Evolutionary conservation across 805 yeast genomes (phyloP), one percentile per base, ranked within the genome.

Genomic region (Pichia ethanolica): DNA sequence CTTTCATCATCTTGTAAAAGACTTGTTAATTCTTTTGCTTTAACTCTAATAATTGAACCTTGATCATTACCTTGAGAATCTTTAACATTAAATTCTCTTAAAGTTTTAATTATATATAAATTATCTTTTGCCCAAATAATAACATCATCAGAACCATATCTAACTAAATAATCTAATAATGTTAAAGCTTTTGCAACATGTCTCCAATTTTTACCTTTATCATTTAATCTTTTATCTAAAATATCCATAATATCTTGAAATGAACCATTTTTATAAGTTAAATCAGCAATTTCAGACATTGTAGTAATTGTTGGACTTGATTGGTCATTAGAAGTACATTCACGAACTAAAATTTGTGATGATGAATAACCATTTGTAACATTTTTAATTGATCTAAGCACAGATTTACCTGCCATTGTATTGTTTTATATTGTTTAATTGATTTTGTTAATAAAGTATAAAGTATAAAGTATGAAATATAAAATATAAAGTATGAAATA

Each of bases 161-260:
- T 79, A 20, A 90, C 89, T 50, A 90, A 72, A 67, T 83, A 91
- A 60, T 90, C 97, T 57, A 91, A 74, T n/a, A 91, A 82, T 2
- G 95, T 85, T 53, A 91, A 73, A 1, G 96, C 83, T 67, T 91
- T 93, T 54, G 95, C 90, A 45, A 91, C 90, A 65, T 91, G 99
- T 56, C 96, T 78, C 97, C 97, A 91, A 69, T 91, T 86, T 66
- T 89, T 90, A 53, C 98, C 98, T 71, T 90, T 90, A 64, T 91
- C 98, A 62, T 91, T 91, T 56, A 91, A 71, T 55, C 99, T 78
- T 56, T 89, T 80, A 69, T 91, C 97, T 42, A 91, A 69, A 83
- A 91, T 89, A 62, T 91, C 97, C 95, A 91, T 86, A 43, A 89
- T 81, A 62, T 89, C 95, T 60, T 89, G 74, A 59, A 89, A 81